Evolutionary conservation across 768 basidiomycete species (phyloP), one percentile per base, ranked within the genome.

Genomic region (Lactifluus piperatus): DNA sequence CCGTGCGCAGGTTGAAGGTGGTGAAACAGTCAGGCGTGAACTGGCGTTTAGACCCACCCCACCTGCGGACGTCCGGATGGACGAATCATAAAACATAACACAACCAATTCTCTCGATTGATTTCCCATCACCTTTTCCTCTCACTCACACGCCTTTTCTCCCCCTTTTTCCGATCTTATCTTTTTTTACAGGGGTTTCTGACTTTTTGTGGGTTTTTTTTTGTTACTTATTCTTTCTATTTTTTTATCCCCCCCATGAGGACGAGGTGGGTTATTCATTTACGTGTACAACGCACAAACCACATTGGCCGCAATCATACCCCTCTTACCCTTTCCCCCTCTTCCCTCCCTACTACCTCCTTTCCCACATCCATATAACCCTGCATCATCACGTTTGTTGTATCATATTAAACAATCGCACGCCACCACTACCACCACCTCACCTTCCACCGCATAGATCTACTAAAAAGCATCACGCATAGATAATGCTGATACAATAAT

Each of bases 1-100:
- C 50, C 67, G 78, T 24, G 82, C 83, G 13, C 73, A 80, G 70
- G 62, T 65, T 24, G 80, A 81, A 67, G 78, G 75, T 6, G 78
- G 75, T 16, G 75, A 72, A 36, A 68, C 69, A 36, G 56, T 77
- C 34, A 70, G 70, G 50, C 64, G 75, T 32, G 72, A 62, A 13
- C 64, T 68, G 30, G 58, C 61, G 32, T 39, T 49, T 10, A 53
- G 43, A 34, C 39, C 43, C 16, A 48, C 36, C 14, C 34, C 34
- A 8, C 37, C 39, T 24, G 16, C 10, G 9, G 49, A 45, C 43
- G 43, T 64, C 29, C 51, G 44, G 18, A 66, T 66, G 65, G 65
- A 66, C 55, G 61, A 59, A 53, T 65, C 61, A 26, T 66, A 57
- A 53, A 34, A 27, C 20, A 24, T n/a, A n/a, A n/a, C 27, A 51